Evolutionary conservation across 352 stramenopile species (phyloP), one percentile per base, ranked within the genome.

Genomic region (Globisporangium cylindrosporum): DNA sequence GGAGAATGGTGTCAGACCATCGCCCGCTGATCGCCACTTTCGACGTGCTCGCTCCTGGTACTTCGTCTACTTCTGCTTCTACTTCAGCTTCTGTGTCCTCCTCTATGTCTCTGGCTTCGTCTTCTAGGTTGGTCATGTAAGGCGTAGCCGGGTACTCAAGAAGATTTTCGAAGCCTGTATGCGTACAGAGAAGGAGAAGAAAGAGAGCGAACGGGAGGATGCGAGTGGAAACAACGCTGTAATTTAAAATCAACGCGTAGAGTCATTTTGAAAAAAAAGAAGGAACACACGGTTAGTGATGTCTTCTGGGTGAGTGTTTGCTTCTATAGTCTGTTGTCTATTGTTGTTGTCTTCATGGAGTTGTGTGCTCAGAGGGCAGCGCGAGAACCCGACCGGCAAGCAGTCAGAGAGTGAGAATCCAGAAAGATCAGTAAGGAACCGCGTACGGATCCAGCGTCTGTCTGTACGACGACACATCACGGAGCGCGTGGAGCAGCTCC

Each of bases 1-100:
- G 88, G 88, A 78, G 84, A 32, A 79, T 94, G 72, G 79, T 95
- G 53, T 95, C 88, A 59, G 84, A 92, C 69, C 84, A 92, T 71
- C 77, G 84, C 1, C 84, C 84, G 48, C 75, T 92, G 3, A 80
- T 92, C 32, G 78, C 82, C 24, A 78, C 68, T n/a, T 92, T 92
- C 56, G 71, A 91, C 32, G 70, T 91, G 27, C 14, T 76, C 54
- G 54, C 22, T 27, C 54, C 54, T 0, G 27, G 53, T 25, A 32
- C 29, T 20, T 53, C 49, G 3, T 15, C 62, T 12, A 20, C 36
- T 25, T 36, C 46, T 32, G 4, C 25, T 38, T 59, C 54, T 1
- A 27, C 54, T 12, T 41, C 54, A 7, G 5, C 53, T 38, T 24
- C 12, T 24, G 32, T 15, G 27, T 32, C 27, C 6, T 32, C 27